These are phyloP conservation scores for Thermomyces lanuginosus DNA, from an alignment of 2,329 filamentous ascomycete species.

Conservation along the genomic window DNA sequence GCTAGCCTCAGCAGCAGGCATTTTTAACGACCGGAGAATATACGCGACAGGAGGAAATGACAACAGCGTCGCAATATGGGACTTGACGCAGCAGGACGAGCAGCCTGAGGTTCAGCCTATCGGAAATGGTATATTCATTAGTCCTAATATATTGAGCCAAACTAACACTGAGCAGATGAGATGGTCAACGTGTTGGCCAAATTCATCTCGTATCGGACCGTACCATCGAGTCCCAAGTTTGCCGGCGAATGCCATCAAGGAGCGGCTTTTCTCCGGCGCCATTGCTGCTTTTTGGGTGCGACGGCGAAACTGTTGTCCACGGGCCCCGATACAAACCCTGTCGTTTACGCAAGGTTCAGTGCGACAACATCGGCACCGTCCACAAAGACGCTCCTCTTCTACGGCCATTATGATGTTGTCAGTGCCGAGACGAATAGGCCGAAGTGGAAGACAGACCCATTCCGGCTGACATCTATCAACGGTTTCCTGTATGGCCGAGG, in stretches of 20 bases:
- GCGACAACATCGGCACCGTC: slow-evolving; percentile 50
- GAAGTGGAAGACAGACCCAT: slow-evolving; percentile 79
- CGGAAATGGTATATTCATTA: slow-evolving; percentile 35
- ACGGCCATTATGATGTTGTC: slow-evolving; percentile 96
- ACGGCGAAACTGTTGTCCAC: slow-evolving; percentile 81
- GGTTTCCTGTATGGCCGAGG: slow-evolving; percentile 90
- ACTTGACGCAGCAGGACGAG: slow-evolving; percentile 45
- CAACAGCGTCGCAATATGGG: slow-evolving; percentile 76
- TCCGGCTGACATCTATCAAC: slow-evolving; percentile 73
- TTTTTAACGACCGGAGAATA: slow-evolving; percentile 55
- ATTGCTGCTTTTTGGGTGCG: slow-evolving; percentile 85
- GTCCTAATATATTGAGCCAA: background rate
- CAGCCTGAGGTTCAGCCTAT: slow-evolving; percentile 33
- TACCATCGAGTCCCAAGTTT: slow-evolving; percentile 73
- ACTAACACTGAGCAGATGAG: slow-evolving; percentile 30
- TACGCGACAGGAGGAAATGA: slow-evolving; percentile 92
- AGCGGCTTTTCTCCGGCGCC: slow-evolving; percentile 71
- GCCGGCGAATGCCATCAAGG: slow-evolving; percentile 84
- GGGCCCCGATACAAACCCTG: slow-evolving; percentile 63
- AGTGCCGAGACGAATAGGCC: slow-evolving; percentile 66
- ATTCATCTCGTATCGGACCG: slow-evolving; percentile 80
- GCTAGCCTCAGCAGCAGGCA: slow-evolving; percentile 63
- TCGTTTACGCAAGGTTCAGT: slow-evolving; percentile 81
- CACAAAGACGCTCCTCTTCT: slow-evolving; percentile 82
- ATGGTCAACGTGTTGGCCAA: slow-evolving; percentile 58